A percentile compares a stretch with the other conserved stretches of the same genome.
Evolutionary conservation across 805 yeast genomes (phyloP).

Genomic region (Ogataea trehalophila): DNA sequence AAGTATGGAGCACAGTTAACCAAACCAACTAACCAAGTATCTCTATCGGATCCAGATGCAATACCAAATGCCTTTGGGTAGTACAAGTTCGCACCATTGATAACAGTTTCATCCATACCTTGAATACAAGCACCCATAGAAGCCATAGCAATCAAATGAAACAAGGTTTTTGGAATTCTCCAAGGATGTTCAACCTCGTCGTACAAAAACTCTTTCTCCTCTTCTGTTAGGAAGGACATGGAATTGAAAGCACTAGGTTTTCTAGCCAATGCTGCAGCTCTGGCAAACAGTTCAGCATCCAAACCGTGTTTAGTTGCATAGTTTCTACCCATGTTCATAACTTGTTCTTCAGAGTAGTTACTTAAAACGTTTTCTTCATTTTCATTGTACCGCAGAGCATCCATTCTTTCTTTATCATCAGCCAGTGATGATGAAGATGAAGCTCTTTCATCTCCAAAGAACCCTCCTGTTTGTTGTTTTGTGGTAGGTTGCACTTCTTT

Average conservation of each 20-base stretch:
- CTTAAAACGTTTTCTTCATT: conserved; percentile 42
- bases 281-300: conserved; percentile 55
- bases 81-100: conserved; percentile 65
- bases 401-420: conserved; percentile 11
- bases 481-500: not conserved
- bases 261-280: conserved; percentile 66
- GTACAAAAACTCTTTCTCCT: conserved; percentile 47
- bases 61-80: conserved; percentile 56
- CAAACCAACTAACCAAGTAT: conserved; percentile 57
- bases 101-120: conserved; percentile 76
- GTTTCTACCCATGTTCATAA: conserved; percentile 63
- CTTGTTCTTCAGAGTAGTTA: conserved; percentile 58
- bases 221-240: conserved; percentile 50
- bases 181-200: conserved; percentile 43
- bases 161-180: conserved; percentile 41
- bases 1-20: conserved; percentile 69
- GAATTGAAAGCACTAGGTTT: conserved; percentile 52
- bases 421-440: conserved; percentile 8
- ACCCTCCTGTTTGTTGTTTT: conserved; percentile 2
- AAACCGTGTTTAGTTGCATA: conserved; percentile 54
- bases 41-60: conserved; percentile 38
- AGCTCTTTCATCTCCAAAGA: conserved; percentile 6
- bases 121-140: conserved; percentile 77
- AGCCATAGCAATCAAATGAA: conserved; percentile 57
- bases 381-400: conserved; percentile 1